Evolutionary conservation across 768 basidiomycete species (phyloP).

Genomic region (Amanita polypyramis): DNA sequence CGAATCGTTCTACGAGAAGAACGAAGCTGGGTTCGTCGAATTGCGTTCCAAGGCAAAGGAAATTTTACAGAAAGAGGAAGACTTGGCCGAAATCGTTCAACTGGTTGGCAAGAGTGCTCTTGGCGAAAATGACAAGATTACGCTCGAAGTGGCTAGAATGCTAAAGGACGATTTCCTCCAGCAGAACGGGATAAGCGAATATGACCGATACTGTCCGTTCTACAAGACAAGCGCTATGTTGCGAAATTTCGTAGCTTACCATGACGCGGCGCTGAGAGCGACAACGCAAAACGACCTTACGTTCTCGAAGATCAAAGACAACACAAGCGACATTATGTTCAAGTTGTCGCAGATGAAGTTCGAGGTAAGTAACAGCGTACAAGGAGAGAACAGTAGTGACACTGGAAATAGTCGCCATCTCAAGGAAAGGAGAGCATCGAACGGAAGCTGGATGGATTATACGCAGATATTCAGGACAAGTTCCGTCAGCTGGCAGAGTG

Average conservation of each 20-base stretch:
- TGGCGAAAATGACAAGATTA: slow-evolving; percentile 97
- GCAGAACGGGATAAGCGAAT: slow-evolving; percentile 98
- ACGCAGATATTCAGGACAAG: slow-evolving; percentile 85
- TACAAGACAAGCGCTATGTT: slow-evolving; percentile 98
- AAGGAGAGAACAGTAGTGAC: background rate
- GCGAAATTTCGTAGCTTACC: slow-evolving; percentile 88
- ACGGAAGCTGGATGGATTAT: slow-evolving; percentile 70
- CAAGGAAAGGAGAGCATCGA: slow-evolving; percentile 80
- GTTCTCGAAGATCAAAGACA: slow-evolving; percentile 81
- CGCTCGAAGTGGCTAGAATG: slow-evolving; percentile 93
- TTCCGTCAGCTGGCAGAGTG: slow-evolving; percentile 83
- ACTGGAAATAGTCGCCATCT: slow-evolving; percentile 62
- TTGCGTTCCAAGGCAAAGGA: slow-evolving; percentile 89
- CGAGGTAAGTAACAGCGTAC: slow-evolving; percentile 47
- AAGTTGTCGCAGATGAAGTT: slow-evolving; percentile 99
- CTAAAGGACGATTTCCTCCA: slow-evolving; percentile 96
- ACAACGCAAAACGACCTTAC: slow-evolving; percentile 78
- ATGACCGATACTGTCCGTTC: slow-evolving; percentile 96
- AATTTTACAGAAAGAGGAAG: slow-evolving; percentile 97
- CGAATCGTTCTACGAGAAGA: slow-evolving; percentile 84
- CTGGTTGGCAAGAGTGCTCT: slow-evolving; percentile 98
- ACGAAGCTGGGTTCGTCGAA: slow-evolving; percentile 92
- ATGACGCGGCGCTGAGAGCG: slow-evolving; percentile 81
- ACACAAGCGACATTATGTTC: slow-evolving; percentile 81
- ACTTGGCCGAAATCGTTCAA: slow-evolving; percentile 97